Percentiles rank a stretch among this genome's conserved stretches.
Conservation (phyloP, 345 rosid genomes). For the Eucalyptus microcorys region DNA sequence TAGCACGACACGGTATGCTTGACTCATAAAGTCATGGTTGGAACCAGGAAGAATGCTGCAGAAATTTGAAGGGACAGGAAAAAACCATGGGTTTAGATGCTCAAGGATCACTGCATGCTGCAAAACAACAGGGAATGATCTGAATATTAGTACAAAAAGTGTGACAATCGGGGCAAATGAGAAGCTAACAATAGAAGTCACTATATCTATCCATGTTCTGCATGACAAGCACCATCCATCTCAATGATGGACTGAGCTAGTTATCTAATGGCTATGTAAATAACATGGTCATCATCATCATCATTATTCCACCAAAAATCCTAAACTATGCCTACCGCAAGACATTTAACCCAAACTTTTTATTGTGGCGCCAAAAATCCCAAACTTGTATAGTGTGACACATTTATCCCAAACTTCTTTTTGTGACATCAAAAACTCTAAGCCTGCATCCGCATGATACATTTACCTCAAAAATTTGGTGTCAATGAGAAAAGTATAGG, state of each 20-base stretch:
- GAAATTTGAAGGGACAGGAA: slow-evolving; percentile 56
- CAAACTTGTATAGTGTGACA: no score
- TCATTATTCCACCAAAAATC: no score
- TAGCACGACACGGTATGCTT: slow-evolving; percentile 60
- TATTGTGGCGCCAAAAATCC: no score
- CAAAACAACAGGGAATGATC: slow-evolving; percentile 1
- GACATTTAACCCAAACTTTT: no score
- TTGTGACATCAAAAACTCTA: no score
- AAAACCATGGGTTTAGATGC: slow-evolving; percentile 73
- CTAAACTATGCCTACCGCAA: no score
- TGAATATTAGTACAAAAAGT: not conserved
- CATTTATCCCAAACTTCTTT: no score
- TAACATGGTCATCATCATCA: not conserved
- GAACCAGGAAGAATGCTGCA: slow-evolving; percentile 67
- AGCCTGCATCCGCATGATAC: no score
- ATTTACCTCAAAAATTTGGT: no score
- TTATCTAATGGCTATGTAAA: not conserved
- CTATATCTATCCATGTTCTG: not conserved
- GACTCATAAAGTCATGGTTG: slow-evolving; percentile 60
- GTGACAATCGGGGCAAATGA: not conserved
- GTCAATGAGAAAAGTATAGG: no score
- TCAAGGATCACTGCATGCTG: slow-evolving; percentile 35
- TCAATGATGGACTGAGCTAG: not conserved
- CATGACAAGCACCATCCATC: not conserved
- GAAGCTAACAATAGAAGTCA: not conserved